Evolutionary conservation across 2,329 filamentous ascomycete genomes (phyloP).

Genomic region (Bisporella sp.): DNA sequence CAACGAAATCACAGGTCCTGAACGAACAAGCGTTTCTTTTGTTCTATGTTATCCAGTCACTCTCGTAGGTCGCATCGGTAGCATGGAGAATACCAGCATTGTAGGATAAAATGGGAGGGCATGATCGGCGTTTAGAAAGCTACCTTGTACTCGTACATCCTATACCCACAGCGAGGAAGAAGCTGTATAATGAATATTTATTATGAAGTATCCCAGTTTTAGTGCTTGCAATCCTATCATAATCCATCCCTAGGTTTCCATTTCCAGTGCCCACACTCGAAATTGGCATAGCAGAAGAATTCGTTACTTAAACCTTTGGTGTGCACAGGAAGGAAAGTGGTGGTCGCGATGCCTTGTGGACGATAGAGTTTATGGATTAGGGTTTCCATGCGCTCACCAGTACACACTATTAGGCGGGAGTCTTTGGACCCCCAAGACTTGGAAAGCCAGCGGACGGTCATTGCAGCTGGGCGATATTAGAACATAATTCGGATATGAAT

Average conservation of each 20-base stretch:
- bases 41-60: slow-evolving; percentile 70
- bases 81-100: neutral
- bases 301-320: slow-evolving; percentile 72
- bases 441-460: slow-evolving; percentile 69
- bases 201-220: too few relatives aligned
- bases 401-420: slow-evolving; percentile 56
- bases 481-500: neutral
- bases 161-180: too few relatives aligned
- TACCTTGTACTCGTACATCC: too few relatives aligned
- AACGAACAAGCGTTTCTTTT: slow-evolving; percentile 82
- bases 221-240: too few relatives aligned
- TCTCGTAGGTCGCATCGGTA: slow-evolving; percentile 35
- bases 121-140: too few relatives aligned
- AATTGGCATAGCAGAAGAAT: slow-evolving; percentile 75
- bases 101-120: neutral
- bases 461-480: slow-evolving; percentile 43
- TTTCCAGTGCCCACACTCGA: slow-evolving; percentile 52
- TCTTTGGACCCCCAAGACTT: slow-evolving; percentile 29
- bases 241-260: slow-evolving; percentile 21
- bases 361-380: slow-evolving; percentile 62
- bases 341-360: slow-evolving; percentile 54
- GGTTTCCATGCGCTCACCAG: slow-evolving; percentile 67
- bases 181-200: too few relatives aligned
- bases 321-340: slow-evolving; percentile 62
- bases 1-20: slow-evolving; percentile 77